Conservation (phyloP, 2,329 filamentous ascomycete species). For the Alternaria sp. region DNA sequence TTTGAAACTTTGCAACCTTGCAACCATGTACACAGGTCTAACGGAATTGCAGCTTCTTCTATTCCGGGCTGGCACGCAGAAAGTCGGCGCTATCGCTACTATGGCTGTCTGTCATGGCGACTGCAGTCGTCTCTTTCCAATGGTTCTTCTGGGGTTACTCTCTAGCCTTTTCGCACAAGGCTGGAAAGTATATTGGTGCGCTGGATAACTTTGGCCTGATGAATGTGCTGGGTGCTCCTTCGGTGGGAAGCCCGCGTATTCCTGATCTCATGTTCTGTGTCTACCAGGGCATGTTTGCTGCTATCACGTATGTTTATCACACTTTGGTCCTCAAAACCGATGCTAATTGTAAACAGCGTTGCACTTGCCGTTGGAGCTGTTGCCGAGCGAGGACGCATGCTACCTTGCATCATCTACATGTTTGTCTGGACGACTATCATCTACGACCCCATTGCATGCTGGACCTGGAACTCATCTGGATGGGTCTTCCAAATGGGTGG, state of each 20-base stretch:
- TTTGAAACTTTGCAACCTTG: not conserved
- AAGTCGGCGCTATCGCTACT: slow-evolving; percentile 89
- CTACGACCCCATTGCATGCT: slow-evolving; percentile 93
- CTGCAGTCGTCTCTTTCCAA: slow-evolving; percentile 82
- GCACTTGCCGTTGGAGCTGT: slow-evolving; percentile 85
- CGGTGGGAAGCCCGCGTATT: slow-evolving; percentile 74
- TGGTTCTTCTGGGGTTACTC: slow-evolving; percentile 98
- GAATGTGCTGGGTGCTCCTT: slow-evolving; percentile 77
- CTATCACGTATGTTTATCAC: slow-evolving; percentile 76
- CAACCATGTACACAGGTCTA: slow-evolving; percentile 3
- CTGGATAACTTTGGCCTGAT: slow-evolving; percentile 81
- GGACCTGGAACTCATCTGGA: slow-evolving; percentile 87
- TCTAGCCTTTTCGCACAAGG: slow-evolving; percentile 79
- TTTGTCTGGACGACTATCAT: slow-evolving; percentile 90
- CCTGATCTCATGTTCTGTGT: slow-evolving; percentile 86
- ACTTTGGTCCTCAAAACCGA: not conserved
- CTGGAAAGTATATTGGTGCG: slow-evolving; percentile 78
- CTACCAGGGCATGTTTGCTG: slow-evolving; percentile 89
- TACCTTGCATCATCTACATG: slow-evolving; percentile 90
- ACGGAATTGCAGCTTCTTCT: slow-evolving; percentile 74
- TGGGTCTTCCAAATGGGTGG: slow-evolving; percentile 84
- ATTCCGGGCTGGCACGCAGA: slow-evolving; percentile 85
- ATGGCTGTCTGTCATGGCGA: slow-evolving; percentile 83
- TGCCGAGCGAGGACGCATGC: slow-evolving; percentile 86
- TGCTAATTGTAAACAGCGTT: slow-evolving; percentile 61